Conservation (phyloP, 2,329 filamentous ascomycete genomes). For the Coniochaeta hoffmannii region DNA sequence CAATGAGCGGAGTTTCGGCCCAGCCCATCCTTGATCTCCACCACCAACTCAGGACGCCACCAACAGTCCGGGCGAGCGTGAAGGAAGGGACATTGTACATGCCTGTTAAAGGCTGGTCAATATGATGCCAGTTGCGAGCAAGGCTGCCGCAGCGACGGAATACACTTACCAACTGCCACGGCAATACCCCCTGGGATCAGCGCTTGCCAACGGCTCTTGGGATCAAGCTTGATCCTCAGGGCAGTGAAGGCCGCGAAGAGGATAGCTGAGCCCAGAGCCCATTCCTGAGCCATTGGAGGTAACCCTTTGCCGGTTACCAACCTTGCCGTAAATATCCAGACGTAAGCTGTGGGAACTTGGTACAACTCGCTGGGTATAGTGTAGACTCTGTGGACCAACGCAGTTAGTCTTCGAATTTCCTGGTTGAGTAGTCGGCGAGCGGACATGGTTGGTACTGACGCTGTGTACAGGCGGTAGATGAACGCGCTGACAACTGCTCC, state of each 20-base stretch:
- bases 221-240: constrained; percentile 50
- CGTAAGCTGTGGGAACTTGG: constrained; percentile 87
- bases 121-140: not conserved
- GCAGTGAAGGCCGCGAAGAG: constrained; percentile 68
- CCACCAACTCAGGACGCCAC: constrained; percentile 68
- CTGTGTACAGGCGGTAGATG: constrained; percentile 83
- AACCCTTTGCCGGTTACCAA: constrained; percentile 87
- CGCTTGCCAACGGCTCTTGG: constrained; percentile 57
- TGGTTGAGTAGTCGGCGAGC: not conserved
- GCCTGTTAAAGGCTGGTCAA: constrained; percentile 35
- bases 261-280: constrained; percentile 65
- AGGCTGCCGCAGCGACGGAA: not conserved
- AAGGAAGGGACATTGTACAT: constrained; percentile 99
- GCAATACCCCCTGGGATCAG: constrained; percentile 89
- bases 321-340: constrained; percentile 95
- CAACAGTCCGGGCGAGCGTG: constrained; percentile 78
- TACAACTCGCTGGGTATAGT: constrained; percentile 82
- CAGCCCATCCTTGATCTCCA: constrained; percentile 53
- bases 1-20: constrained; percentile 71
- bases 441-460: constrained; percentile 26
- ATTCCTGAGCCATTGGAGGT: constrained; percentile 75
- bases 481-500: constrained; percentile 81
- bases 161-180: constrained; percentile 73
- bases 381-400: constrained; percentile 57
- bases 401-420: not conserved